Conservation (phyloP, 371 early-diverging fungal species). For the Mucor racemosus region DNA sequence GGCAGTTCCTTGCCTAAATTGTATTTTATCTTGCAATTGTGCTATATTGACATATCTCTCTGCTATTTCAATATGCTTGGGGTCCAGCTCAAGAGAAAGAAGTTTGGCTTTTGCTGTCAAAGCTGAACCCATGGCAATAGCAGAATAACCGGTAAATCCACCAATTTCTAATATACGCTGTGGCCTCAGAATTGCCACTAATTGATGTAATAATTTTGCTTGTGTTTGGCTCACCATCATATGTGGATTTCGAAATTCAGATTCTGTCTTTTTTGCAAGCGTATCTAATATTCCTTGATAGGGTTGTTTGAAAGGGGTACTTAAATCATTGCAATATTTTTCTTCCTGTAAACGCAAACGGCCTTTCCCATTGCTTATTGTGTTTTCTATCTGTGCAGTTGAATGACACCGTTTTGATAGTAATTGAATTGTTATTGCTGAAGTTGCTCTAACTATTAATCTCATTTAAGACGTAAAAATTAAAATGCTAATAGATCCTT, state of each 20-base stretch:
- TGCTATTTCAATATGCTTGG: conserved; percentile 45
- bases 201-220: conserved; percentile 46
- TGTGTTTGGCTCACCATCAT: conserved; percentile 54
- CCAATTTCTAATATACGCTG: conserved; percentile 60
- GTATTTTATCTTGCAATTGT: conserved; percentile 20
- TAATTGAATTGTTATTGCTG: background rate
- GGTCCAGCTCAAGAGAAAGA: conserved; percentile 54
- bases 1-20: conserved; percentile 34
- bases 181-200: conserved; percentile 45
- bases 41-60: conserved; percentile 35
- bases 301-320: conserved; percentile 26
- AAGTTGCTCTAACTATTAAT: background rate
- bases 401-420: conserved; percentile 26
- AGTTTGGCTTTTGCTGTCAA: conserved; percentile 33
- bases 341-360: conserved; percentile 36
- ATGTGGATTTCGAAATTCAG: conserved; percentile 34
- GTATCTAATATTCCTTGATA: conserved; percentile 12
- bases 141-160: conserved; percentile 64
- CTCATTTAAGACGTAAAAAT: background rate
- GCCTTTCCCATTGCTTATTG: conserved; percentile 14
- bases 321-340: conserved; percentile 25
- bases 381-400: conserved; percentile 4
- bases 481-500: too few species aligned
- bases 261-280: conserved; percentile 27
- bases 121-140: conserved; percentile 67